Evolutionary conservation across 441 rosid genomes (phyloP), one percentile per base, ranked within the genome.

Genomic region (Sinapis alba): DNA sequence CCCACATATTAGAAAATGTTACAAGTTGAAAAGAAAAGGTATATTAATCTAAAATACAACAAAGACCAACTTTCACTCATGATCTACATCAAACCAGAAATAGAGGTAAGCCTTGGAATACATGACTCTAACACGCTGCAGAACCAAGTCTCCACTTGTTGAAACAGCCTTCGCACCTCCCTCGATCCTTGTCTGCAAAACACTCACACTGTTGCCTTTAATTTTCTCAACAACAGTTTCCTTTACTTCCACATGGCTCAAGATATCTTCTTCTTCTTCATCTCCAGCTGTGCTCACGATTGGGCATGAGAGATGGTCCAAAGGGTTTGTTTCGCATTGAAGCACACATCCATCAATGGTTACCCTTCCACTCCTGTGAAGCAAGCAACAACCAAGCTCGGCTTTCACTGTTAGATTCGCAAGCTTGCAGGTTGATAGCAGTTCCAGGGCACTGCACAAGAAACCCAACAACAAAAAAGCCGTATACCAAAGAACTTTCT

Each of bases 351-450:
- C 87, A 53, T 96, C 97, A 23, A 91, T 87, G n/a, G 84, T 93
- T 60, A 91, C 78, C 83, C 90, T 90, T 75, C 99, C 99, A 75
- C 93, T 90, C 83, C 93, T 81, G 64, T 93, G 98, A 47, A 90
- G 97, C 88, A 93, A 85, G 80, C 98, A 95, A 83, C 95, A 91
- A 3, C 99, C 98, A 0, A 95, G 97, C 88, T 91, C 99, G 7
- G 94, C 92, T 83, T 83, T 91, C 75, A 95, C 92, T 0, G 95
- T 93, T 71, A 96, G 69, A 83, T 96, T 96, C 0, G 90, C 78
- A 67, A 96, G 79, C 82, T 96, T 92, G 88, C 97, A 92, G 19
- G 96, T 84, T 10, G 97, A 87, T 51, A 84, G 77, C 81, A 90
- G 81, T 82, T 93, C 98, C 88, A 96, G 41, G n/a, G 98, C 98